Base-by-base conservation (phyloP, 1,139 yeast species). In the Geotrichum bryndzae region DNA sequence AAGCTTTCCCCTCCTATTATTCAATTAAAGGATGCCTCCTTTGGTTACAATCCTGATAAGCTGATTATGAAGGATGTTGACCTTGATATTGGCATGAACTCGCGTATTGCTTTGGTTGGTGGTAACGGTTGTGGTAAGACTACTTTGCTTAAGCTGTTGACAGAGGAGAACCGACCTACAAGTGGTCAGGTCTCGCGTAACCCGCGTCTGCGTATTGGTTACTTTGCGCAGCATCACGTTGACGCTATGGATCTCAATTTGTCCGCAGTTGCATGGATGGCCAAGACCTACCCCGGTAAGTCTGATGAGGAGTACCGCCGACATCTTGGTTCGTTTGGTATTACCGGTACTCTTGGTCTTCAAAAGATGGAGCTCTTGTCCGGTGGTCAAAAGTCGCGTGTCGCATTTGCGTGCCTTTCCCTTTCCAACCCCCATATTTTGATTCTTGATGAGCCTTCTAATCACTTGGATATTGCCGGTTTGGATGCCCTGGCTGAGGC, bases 81-180 rank as follows among this genome's bases (percentile, higher is more conserved):
- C 69, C 76, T 94, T 67, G 96, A 91, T 68, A 90, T 94, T 58
- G 96, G 90, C 75, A 81, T 94, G 88, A 90, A 91, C 70, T 91
- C 97, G 2, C 84, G 99, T 76, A 88, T 94, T 68, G 99, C 98
- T 1, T 81, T 94, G 67, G 96, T 94, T 63, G 99, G 99, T 82
- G 98, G 97, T 67, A 94, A 94, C 75, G 99, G 99, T 79, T 90
- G 97, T 72, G 99, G 99, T 88, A 94, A 94, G 76, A 92, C 99
- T 13, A 94, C 99, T 1, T 79, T 94, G 67, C 81, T 94, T 71
- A 94, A 92, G 74, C 79, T 94, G 61, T 79, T 94, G 68, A 86
- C 92, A 83, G 97, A 90, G 65, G 84, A 81, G 68, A 77, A 88
- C 61, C 76, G 79, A 27, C 98, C 99, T 2, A 70, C 84, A 54